These are phyloP conservation scores for Jaenimonas drosophilae DNA, from an alignment of 208 protist species.

Conservation along the genomic window DNA sequence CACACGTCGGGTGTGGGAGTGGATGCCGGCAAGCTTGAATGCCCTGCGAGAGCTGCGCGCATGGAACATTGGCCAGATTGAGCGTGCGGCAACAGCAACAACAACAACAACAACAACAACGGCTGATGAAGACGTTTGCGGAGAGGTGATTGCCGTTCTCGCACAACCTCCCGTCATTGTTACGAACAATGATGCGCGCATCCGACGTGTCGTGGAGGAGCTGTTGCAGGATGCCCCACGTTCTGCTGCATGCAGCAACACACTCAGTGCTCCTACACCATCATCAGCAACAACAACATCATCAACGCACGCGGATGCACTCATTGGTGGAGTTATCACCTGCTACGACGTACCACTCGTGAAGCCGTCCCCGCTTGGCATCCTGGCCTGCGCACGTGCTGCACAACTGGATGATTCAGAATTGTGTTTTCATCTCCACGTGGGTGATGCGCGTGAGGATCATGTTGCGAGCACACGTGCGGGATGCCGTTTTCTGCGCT, in stretches of 20 bases:
- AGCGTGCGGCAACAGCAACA: not conserved
- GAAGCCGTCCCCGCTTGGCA: constrained; percentile 54
- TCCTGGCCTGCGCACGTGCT: constrained; percentile 13
- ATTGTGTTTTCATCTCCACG: constrained; percentile 34
- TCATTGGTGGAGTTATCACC: constrained; percentile 28
- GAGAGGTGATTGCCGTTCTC: constrained; percentile 6
- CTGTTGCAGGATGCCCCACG: constrained; percentile 5
- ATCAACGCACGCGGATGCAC: not conserved
- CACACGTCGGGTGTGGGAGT: constrained; percentile 31
- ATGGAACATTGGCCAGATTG: constrained; percentile 17
- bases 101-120: no score
- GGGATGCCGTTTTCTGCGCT: constrained; percentile 41
- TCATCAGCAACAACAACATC: not conserved
- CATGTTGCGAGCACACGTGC: constrained; percentile 23
- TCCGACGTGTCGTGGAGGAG: constrained; percentile 17
- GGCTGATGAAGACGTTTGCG: no score
- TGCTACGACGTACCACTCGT: constrained; percentile 24
- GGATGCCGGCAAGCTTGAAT: constrained; percentile 30
- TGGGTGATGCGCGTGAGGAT: constrained; percentile 55
- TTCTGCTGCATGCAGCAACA: no score
- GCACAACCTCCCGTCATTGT: constrained; percentile 28
- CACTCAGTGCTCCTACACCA: no score
- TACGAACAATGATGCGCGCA: constrained; percentile 30
- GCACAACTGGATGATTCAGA: constrained; percentile 3
- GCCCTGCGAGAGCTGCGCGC: constrained; percentile 25